phyloP scores from a whole-genome alignment of 2,329 filamentous ascomycete species.

The Monosporascus sp. region DNA sequence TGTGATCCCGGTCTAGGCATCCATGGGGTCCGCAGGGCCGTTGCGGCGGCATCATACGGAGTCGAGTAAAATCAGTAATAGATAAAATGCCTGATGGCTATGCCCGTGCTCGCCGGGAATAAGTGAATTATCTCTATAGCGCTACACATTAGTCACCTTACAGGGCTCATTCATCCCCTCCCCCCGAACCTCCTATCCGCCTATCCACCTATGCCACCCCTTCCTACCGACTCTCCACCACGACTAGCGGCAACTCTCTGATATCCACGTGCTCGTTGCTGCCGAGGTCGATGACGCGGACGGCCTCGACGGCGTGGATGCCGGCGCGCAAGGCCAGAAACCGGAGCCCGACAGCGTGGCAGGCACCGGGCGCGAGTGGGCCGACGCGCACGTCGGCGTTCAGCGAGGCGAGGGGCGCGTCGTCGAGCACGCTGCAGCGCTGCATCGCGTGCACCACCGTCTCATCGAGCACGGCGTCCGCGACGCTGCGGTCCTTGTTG shows the following conservation, averaged over 20 bases:
- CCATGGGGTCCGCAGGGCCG: too few species aligned
- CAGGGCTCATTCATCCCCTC: too few species aligned
- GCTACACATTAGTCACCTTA: too few species aligned
- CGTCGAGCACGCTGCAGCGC: conserved; percentile 57
- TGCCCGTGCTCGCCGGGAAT: too few species aligned
- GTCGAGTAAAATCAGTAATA: too few species aligned
- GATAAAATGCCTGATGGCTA: too few species aligned
- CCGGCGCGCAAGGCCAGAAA: conserved; percentile 66
- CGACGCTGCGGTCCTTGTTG: conserved; percentile 35
- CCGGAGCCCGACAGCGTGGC: conserved; percentile 66
- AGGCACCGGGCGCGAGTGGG: conserved; percentile 65
- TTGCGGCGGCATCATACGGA: too few species aligned
- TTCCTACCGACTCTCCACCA: conserved; percentile 37
- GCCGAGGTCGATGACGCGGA: conserved; percentile 67
- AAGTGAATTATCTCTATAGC: too few species aligned
- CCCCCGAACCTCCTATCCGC: not conserved
- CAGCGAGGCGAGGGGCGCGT: conserved; percentile 66
- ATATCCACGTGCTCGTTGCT: conserved; percentile 76
- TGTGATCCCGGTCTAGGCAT: too few species aligned
- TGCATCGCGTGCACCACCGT: conserved; percentile 68
- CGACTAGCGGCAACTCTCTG: conserved; percentile 64
- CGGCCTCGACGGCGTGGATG: conserved; percentile 64
- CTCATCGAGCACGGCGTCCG: conserved; percentile 67
- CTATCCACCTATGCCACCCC: not conserved
- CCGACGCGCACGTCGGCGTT: conserved; percentile 71